Conservation (phyloP, 345 rosid genomes). For the Eutrema heterophyllum region DNA sequence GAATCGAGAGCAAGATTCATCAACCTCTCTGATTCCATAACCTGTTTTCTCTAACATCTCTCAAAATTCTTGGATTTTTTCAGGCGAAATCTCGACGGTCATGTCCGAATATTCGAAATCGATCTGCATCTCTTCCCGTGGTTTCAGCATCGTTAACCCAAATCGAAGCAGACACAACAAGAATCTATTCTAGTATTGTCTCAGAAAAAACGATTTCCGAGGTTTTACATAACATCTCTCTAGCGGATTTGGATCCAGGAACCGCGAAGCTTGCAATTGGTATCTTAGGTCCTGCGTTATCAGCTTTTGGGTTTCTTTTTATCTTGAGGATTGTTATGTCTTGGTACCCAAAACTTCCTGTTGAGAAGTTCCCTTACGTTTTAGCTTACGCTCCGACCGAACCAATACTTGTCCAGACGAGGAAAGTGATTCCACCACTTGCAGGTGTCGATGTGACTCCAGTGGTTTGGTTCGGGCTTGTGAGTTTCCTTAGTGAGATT, state of each 20-base stretch:
- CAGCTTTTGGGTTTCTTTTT: slow-evolving; percentile 70
- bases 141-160: slow-evolving; percentile 13
- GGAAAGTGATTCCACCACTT: slow-evolving; percentile 83
- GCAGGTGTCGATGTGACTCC: slow-evolving; percentile 95
- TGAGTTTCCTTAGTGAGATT: slow-evolving; percentile 83
- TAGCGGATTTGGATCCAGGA: slow-evolving; percentile 71
- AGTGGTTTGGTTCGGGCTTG: slow-evolving; percentile 78
- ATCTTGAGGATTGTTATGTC: slow-evolving; percentile 82
- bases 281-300: slow-evolving; percentile 64
- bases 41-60: background rate
- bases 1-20: background rate
- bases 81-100: slow-evolving; percentile 22
- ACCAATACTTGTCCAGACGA: slow-evolving; percentile 60
- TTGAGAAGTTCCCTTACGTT: slow-evolving; percentile 76
- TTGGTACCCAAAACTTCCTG: slow-evolving; percentile 93
- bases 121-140: background rate
- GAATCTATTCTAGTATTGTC: background rate
- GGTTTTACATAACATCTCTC: slow-evolving; percentile 21
- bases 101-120: background rate
- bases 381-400: slow-evolving; percentile 91
- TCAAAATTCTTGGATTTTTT: background rate
- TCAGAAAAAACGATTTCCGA: slow-evolving; percentile 8
- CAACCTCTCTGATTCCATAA: background rate
- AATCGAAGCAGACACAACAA: slow-evolving; percentile 12
- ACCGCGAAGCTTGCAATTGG: slow-evolving; percentile 69